phyloP scores from a whole-genome alignment of 2,329 filamentous ascomycete species.

The Paracoccidioides lutzii region DNA sequence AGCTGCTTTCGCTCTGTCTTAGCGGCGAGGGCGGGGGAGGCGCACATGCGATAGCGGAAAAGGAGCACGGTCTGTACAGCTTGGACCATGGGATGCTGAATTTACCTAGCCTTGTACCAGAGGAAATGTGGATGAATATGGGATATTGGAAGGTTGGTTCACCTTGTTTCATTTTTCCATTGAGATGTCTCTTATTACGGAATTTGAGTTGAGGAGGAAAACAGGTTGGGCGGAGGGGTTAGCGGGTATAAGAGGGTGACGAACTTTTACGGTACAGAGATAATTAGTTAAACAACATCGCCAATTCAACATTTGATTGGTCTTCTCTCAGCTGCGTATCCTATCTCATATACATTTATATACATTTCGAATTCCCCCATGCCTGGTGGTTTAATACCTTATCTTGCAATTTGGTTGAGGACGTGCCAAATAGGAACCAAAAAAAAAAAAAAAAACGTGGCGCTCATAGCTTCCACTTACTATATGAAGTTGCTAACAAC shows the following conservation, averaged over 20 bases:
- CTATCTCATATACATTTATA: background rate
- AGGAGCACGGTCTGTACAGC: constrained; percentile 28
- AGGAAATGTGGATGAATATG: constrained; percentile 52
- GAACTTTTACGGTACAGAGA: too few species aligned
- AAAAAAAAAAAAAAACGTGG: background rate
- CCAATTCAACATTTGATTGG: too few species aligned
- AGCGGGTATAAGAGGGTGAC: too few species aligned
- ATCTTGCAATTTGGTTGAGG: too few species aligned
- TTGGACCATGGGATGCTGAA: constrained; percentile 47
- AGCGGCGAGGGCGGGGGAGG: background rate
- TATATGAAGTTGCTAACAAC: too few species aligned
- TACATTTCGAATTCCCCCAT: background rate
- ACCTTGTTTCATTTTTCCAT: background rate
- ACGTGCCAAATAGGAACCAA: background rate
- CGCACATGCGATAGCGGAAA: background rate
- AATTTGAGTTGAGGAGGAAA: too few species aligned
- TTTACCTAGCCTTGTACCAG: constrained; percentile 29
- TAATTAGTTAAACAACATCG: too few species aligned
- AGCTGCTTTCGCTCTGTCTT: background rate
- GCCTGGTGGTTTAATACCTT: too few species aligned
- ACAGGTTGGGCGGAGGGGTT: too few species aligned
- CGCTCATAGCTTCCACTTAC: too few species aligned
- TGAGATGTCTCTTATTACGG: too few species aligned
- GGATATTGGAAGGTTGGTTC: constrained; percentile 42
- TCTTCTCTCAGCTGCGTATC: too few species aligned